Conservation (phyloP, 768 basidiomycete genomes). For the Rhizopogon salebrosus region DNA sequence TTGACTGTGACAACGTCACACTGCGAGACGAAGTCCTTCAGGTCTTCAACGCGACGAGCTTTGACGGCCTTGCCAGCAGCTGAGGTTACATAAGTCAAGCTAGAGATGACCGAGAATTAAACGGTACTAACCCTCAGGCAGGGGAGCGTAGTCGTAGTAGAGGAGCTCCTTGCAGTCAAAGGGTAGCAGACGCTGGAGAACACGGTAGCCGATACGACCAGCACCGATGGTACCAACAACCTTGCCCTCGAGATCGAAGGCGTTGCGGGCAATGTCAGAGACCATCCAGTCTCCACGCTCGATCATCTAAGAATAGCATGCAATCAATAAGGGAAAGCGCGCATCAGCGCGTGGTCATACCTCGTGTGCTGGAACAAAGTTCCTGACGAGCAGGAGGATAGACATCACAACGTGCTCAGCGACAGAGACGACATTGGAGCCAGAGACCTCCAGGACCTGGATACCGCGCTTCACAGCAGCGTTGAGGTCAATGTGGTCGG, state of each 20-base stretch:
- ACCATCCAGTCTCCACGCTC: conserved; percentile 85
- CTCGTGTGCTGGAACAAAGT: conserved; percentile 86
- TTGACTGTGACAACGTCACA: conserved; percentile 86
- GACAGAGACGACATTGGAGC: conserved; percentile 87
- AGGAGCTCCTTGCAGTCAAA: conserved; percentile 89
- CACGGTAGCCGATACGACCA: conserved; percentile 82
- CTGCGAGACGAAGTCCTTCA: conserved; percentile 56
- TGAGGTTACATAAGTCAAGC: conserved; percentile 7
- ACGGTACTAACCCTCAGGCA: conserved; percentile 47
- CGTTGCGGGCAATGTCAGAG: conserved; percentile 73
- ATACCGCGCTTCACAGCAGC: conserved; percentile 77
- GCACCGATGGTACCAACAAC: conserved; percentile 88
- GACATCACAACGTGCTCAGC: conserved; percentile 91
- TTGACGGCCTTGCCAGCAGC: conserved; percentile 63
- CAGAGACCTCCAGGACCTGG: conserved; percentile 83
- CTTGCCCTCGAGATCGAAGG: conserved; percentile 88
- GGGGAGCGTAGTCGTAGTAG: conserved; percentile 81
- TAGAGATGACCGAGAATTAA: neutral
- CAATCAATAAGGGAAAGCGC: neutral
- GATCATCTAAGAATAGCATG: conserved; percentile 52
- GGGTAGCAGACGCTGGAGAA: conserved; percentile 71
- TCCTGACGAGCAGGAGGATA: conserved; percentile 86
- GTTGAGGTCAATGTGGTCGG: conserved; percentile 87
- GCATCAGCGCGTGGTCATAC: conserved; percentile 26
- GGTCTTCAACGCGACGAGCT: conserved; percentile 71